Base-by-base conservation (phyloP, 2,329 filamentous ascomycete species). In the Tothia fuscella region DNA sequence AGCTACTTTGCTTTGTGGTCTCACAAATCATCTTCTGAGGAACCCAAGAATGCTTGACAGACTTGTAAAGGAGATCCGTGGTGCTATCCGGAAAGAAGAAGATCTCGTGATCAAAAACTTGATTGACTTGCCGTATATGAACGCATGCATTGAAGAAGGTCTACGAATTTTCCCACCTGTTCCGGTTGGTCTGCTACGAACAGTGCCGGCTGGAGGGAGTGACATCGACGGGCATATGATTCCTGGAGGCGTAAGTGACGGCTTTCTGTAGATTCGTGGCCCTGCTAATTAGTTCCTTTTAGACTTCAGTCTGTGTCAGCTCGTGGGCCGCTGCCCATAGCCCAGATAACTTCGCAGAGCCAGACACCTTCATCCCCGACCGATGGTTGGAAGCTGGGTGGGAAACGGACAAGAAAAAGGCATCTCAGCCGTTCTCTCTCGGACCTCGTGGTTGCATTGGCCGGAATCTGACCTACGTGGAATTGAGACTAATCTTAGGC, bases 351-450 rank as follows among this genome's bases (percentile, higher is more conserved):
- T 66, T 65, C 46, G 48, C 49, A 22, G 48, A 58, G 14, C 53
- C 63, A 0, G 38, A 53, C 5, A 43, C 47, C 5, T 69, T 63
- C 41, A 45, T 54, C 4, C 65, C 65, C 3, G 60, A 67, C 42
- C 52, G 64, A 17, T 68, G 64, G 64, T 40, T 62, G 3, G 21
- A 24, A 20, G 13, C 34, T 44, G 13, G 43, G 4, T 61, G 50
- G 14, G 49, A 45, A 1, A 46, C 48, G 12, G 56, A 60, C 26
- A 49, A 58, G 19, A 54, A 52, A 32, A 51, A 49, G 4, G 62
- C 53, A n/a, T 44, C 66, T 10, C 59, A 67, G 20, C 53, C 66
- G 1, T 71, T 71, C 48, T 62, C 58, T 1, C 53, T 60, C 24
- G 68, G 67, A 0, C 55, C 63, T 0, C 43, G 56, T 14, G 54